Conservation (phyloP, 2,329 filamentous ascomycete species). For the Thelonectria blattea region DNA sequence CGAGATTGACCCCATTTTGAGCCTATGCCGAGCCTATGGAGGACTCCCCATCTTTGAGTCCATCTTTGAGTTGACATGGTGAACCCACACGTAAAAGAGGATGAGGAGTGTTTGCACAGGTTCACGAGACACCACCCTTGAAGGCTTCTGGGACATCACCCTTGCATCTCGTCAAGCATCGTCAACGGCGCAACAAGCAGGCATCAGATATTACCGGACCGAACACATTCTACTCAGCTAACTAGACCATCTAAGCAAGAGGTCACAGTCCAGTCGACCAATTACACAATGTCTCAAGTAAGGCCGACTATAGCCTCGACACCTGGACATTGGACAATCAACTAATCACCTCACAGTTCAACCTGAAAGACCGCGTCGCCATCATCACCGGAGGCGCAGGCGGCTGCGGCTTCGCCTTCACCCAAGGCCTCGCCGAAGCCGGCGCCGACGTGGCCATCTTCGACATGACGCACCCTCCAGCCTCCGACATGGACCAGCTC, state of each 20-base stretch:
- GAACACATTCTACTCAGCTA: background rate
- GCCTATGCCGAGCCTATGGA: background rate
- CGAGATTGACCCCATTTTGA: background rate
- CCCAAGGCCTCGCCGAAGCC: constrained; percentile 61
- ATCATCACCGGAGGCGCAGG: constrained; percentile 59
- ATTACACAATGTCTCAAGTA: constrained; percentile 4
- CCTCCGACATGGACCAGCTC: constrained; percentile 53
- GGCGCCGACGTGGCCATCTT: constrained; percentile 64
- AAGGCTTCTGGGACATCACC: background rate
- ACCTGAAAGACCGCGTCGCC: constrained; percentile 52
- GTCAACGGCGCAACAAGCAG: background rate
- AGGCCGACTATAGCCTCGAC: background rate
- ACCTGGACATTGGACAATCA: too few relatives aligned
- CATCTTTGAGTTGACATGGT: background rate
- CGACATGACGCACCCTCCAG: constrained; percentile 60
- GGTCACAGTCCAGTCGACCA: background rate
- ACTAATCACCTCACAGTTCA: constrained; percentile 46
- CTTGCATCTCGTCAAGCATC: background rate
- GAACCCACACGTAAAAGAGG: background rate
- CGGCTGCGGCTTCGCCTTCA: constrained; percentile 67
- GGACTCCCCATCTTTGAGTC: background rate
- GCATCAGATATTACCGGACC: background rate
- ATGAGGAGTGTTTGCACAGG: background rate
- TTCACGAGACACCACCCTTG: background rate
- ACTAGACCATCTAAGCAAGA: background rate